These are phyloP conservation scores for Saccharomyces hybrid DNA, from an alignment of 1,139 yeast genomes.

Conservation along the genomic window DNA sequence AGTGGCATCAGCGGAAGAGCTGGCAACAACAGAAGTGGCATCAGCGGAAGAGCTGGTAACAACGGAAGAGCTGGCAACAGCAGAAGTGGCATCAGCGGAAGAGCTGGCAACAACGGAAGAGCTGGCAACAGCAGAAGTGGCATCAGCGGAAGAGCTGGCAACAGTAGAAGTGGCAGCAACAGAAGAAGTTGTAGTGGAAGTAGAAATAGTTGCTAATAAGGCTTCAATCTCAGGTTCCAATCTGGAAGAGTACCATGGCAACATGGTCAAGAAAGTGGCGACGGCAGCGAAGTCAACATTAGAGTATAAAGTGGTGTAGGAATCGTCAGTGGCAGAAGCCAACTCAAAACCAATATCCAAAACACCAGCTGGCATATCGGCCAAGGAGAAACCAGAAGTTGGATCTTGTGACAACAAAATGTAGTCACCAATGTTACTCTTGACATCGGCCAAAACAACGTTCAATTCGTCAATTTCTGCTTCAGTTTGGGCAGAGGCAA, in stretches of 20 bases:
- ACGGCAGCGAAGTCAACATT: slow-evolving; percentile 21
- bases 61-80: too few species aligned
- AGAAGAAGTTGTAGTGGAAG: too few species aligned
- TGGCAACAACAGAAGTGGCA: too few species aligned
- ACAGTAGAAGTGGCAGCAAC: not conserved
- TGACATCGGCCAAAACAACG: slow-evolving; percentile 3
- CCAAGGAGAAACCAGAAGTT: slow-evolving; percentile 4
- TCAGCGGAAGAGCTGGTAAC: too few species aligned
- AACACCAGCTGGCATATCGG: slow-evolving; percentile 3
- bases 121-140: too few species aligned
- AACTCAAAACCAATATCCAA: slow-evolving; percentile 1
- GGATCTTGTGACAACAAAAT: slow-evolving; percentile 1
- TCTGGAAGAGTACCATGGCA: slow-evolving; percentile 38
- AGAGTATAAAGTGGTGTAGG: slow-evolving; percentile 29
- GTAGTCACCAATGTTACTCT: slow-evolving; percentile 3
- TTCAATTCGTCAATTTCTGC: slow-evolving; percentile 4
- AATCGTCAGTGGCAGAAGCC: slow-evolving; percentile 5
- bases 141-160: too few species aligned
- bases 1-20: too few species aligned
- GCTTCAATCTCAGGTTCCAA: not conserved
- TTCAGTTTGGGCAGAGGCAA: slow-evolving; percentile 1
- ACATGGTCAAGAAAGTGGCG: slow-evolving; percentile 30
- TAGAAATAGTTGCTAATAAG: too few species aligned
- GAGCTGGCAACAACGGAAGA: too few species aligned
- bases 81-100: too few species aligned